Conservation (phyloP, 192 early-diverging fungal species). For the Podila minutissima region DNA sequence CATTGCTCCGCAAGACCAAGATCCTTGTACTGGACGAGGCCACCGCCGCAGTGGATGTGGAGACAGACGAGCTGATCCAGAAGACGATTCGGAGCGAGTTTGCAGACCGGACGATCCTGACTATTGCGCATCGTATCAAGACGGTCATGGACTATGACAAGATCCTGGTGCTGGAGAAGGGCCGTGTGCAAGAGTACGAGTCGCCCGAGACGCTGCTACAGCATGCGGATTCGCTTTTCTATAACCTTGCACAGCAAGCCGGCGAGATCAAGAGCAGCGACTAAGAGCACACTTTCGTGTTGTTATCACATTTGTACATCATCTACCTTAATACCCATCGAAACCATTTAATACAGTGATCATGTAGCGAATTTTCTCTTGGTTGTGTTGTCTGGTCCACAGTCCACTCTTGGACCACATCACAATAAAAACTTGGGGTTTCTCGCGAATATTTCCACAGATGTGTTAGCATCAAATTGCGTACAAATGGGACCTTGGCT, state of each 20-base stretch:
- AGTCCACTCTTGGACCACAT: too few relatives aligned
- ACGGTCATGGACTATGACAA: constrained; percentile 90
- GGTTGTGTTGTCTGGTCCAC: too few relatives aligned
- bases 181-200: constrained; percentile 61
- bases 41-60: constrained; percentile 79
- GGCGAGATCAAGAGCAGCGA: constrained; percentile 23
- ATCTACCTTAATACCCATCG: too few relatives aligned
- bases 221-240: constrained; percentile 27
- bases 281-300: not conserved
- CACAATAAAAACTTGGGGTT: too few relatives aligned
- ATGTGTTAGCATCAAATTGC: too few relatives aligned
- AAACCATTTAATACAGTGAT: too few relatives aligned
- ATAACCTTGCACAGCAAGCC: constrained; percentile 26
- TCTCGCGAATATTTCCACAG: too few relatives aligned
- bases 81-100: constrained; percentile 83
- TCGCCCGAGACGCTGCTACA: constrained; percentile 55
- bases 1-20: constrained; percentile 71
- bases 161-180: constrained; percentile 73
- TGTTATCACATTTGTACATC: too few relatives aligned
- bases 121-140: constrained; percentile 90
- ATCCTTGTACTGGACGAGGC: constrained; percentile 59
- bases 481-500: too few relatives aligned
- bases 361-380: too few relatives aligned
- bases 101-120: constrained; percentile 82
- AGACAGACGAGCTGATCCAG: constrained; percentile 90